A percentile compares a stretch with the other conserved stretches of the same genome.
These are phyloP conservation scores for Calocera viscosa DNA, from an alignment of 768 basidiomycete genomes.

Conservation along the genomic window DNA sequence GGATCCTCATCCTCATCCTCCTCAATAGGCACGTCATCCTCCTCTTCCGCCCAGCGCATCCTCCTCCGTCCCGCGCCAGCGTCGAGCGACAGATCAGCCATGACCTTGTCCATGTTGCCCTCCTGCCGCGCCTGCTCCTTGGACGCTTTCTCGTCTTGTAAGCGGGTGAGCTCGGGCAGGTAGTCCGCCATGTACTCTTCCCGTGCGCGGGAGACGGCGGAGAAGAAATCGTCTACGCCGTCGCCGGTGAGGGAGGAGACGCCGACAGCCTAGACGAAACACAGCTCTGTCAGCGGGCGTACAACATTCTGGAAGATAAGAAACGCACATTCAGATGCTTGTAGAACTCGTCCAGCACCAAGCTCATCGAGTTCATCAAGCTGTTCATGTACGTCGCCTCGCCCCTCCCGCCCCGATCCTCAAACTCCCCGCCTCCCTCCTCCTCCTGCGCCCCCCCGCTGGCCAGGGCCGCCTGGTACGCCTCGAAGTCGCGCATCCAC, in stretches of 20 bases:
- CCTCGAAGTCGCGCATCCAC: conserved; percentile 98
- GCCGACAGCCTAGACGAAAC: conserved; percentile 73
- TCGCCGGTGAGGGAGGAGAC: conserved; percentile 95
- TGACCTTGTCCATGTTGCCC: conserved; percentile 58
- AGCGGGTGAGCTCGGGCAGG: conserved; percentile 71
- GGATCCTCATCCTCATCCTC: conserved; percentile 40
- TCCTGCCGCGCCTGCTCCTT: conserved; percentile 52
- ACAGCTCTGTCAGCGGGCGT: too few relatives aligned
- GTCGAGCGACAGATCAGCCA: conserved; percentile 71
- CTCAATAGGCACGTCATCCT: conserved; percentile 34
- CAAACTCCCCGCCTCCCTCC: conserved; percentile 40
- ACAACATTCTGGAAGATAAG: not conserved
- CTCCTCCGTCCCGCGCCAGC: conserved; percentile 27
- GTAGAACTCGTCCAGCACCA: conserved; percentile 97
- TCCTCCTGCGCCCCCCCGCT: conserved; percentile 38
- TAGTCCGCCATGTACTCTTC: conserved; percentile 87
- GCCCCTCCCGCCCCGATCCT: conserved; percentile 31
- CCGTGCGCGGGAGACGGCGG: conserved; percentile 76
- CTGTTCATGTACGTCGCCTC: conserved; percentile 98
- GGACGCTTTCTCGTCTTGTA: conserved; percentile 41
- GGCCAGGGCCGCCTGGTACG: conserved; percentile 78
- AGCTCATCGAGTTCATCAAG: conserved; percentile 97
- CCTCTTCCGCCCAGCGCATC: conserved; percentile 41
- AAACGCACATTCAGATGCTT: conserved; percentile 72
- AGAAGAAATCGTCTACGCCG: conserved; percentile 82